These are phyloP conservation scores for Aspergillus sparsus DNA, from an alignment of 495 filamentous ascomycete species.

Conservation along the genomic window DNA sequence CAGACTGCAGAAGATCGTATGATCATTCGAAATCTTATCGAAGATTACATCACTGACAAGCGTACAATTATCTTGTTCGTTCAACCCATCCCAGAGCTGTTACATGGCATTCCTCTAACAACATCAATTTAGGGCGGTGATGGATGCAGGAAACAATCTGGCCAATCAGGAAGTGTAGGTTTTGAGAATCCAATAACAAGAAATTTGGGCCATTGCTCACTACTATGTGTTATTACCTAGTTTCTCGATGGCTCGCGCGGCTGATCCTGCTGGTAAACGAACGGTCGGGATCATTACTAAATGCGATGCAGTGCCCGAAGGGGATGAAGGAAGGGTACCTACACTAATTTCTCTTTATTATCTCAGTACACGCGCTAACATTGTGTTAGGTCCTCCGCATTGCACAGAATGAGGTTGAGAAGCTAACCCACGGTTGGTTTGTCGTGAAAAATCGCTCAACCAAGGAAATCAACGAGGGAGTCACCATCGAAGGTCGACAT, in stretches of 20 bases:
- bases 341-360: neutral
- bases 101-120: neutral
- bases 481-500: slow-evolving; percentile 31
- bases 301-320: slow-evolving; percentile 37
- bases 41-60: slow-evolving; percentile 45
- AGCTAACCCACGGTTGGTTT: slow-evolving; percentile 53
- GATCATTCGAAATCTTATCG: slow-evolving; percentile 43
- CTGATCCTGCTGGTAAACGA: slow-evolving; percentile 46
- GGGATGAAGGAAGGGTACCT: slow-evolving; percentile 35
- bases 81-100: neutral
- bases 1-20: slow-evolving; percentile 36
- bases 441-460: slow-evolving; percentile 52
- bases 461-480: slow-evolving; percentile 37
- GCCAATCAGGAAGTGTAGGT: slow-evolving; percentile 30
- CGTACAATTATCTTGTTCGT: slow-evolving; percentile 47
- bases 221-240: neutral
- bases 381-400: slow-evolving; percentile 27
- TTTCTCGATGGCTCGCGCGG: slow-evolving; percentile 44
- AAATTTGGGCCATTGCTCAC: neutral
- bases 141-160: slow-evolving; percentile 30
- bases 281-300: slow-evolving; percentile 52
- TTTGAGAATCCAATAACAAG: neutral
- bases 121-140: slow-evolving; percentile 23
- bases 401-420: slow-evolving; percentile 31
- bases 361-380: neutral